A percentile compares a stretch with the other conserved stretches of the same genome.
phyloP scores from a whole-genome alignment of 1,139 yeast species.

The Candida neerlandica region DNA sequence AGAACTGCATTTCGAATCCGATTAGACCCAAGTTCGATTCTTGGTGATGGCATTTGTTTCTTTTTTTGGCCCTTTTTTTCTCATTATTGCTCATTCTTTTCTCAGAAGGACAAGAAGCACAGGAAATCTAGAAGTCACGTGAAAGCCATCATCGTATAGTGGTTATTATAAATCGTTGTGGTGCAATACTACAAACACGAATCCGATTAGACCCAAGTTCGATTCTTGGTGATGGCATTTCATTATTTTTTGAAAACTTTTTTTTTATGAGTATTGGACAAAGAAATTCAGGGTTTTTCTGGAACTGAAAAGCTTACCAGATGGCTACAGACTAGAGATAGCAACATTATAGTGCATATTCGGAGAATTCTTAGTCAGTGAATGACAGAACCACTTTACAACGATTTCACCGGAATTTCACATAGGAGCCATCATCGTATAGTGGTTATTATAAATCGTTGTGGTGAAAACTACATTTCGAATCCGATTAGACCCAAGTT shows the following conservation, averaged over 20 bases:
- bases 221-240: constrained; percentile 58
- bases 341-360: too few species aligned
- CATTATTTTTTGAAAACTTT: constrained; percentile 20
- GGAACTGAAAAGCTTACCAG: too few species aligned
- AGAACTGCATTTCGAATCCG: background rate
- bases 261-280: too few species aligned
- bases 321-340: too few species aligned
- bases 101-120: too few species aligned
- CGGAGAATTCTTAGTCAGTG: too few species aligned
- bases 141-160: constrained; percentile 48
- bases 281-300: too few species aligned
- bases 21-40: constrained; percentile 1
- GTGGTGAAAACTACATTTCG: background rate
- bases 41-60: background rate
- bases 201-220: constrained; percentile 57
- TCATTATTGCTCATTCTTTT: background rate
- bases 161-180: constrained; percentile 59
- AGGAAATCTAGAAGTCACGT: background rate
- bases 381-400: too few species aligned
- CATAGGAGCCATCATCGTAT: background rate
- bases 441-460: constrained; percentile 1
- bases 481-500: constrained; percentile 1
- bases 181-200: constrained; percentile 16
- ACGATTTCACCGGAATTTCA: background rate
- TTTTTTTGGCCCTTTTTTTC: too few species aligned